Evolutionary conservation across 495 filamentous ascomycete genomes (phyloP).

Genomic region (Aspergillus nanangensis): DNA sequence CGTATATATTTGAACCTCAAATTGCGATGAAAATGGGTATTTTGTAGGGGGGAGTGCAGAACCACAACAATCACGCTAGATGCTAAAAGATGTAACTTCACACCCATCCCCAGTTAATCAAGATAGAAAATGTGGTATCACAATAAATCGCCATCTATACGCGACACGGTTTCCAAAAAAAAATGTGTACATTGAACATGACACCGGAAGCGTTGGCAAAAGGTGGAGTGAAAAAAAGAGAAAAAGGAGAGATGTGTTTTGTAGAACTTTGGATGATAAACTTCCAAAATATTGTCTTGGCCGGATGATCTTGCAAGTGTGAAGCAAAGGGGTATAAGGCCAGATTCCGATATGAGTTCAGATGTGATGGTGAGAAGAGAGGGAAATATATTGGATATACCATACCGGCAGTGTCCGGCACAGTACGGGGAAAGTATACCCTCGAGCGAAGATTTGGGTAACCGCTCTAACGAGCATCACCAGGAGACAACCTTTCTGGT

Average conservation of each 20-base stretch:
- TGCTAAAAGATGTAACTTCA: constrained; percentile 8
- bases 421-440: background rate
- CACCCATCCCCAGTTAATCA: background rate
- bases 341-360: background rate
- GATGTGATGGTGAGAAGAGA: background rate
- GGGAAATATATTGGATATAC: constrained; percentile 1
- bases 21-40: constrained; percentile 10
- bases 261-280: too few relatives aligned
- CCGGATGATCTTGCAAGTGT: background rate
- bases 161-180: background rate
- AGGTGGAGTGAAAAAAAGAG: background rate
- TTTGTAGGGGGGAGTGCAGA: constrained; percentile 5
- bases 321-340: background rate
- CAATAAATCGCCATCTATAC: constrained; percentile 16
- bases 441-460: background rate
- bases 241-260: too few relatives aligned
- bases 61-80: constrained; percentile 5
- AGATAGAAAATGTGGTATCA: constrained; percentile 15
- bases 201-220: background rate
- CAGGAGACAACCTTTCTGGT: constrained; percentile 8
- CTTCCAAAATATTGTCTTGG: too few relatives aligned
- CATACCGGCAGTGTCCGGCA: constrained; percentile 8
- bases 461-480: constrained; percentile 5
- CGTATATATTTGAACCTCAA: too few relatives aligned
- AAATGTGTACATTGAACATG: background rate